Evolutionary conservation across 2,329 filamentous ascomycete genomes (phyloP).

Genomic region (Fusarium sp.): DNA sequence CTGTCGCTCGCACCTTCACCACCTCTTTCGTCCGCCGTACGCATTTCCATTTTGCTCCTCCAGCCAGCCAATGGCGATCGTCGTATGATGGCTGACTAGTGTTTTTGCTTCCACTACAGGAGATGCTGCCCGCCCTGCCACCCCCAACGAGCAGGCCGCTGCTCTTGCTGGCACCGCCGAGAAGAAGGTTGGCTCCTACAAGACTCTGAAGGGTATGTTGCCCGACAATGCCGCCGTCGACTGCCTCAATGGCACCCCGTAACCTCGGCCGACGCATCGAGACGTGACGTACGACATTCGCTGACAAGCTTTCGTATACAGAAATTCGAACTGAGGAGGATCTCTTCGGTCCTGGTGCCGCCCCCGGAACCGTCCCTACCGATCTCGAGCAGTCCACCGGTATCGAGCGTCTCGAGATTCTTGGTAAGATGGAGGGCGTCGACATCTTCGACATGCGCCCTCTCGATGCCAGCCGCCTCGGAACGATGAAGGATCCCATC

Average conservation of each 20-base stretch:
- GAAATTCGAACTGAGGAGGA: constrained; percentile 87
- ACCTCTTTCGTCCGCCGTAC: constrained; percentile 70
- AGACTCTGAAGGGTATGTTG: constrained; percentile 59
- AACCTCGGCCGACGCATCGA: constrained; percentile 40
- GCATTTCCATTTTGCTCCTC: constrained; percentile 42
- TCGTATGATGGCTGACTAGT: constrained; percentile 48
- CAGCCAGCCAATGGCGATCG: constrained; percentile 38
- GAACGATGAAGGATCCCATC: constrained; percentile 93
- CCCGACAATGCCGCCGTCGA: constrained; percentile 27
- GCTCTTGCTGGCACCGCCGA: constrained; percentile 51
- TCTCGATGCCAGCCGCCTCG: constrained; percentile 87
- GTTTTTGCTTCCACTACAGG: constrained; percentile 43
- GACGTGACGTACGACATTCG: constrained; percentile 22
- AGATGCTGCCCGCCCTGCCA: constrained; percentile 51
- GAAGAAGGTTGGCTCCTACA: constrained; percentile 58
- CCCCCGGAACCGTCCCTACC: constrained; percentile 85
- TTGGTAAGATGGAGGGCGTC: constrained; percentile 99
- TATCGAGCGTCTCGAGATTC: constrained; percentile 97
- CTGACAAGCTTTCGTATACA: constrained; percentile 53
- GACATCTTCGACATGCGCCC: constrained; percentile 99
- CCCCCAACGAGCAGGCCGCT: constrained; percentile 51
- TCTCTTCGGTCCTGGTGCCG: constrained; percentile 84
- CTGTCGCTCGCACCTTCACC: constrained; percentile 67
- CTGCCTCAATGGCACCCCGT: constrained; percentile 17
- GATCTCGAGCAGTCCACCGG: constrained; percentile 96